These are phyloP conservation scores for Alectoria sarmentosa DNA, from an alignment of 495 filamentous ascomycete species.

Conservation along the genomic window DNA sequence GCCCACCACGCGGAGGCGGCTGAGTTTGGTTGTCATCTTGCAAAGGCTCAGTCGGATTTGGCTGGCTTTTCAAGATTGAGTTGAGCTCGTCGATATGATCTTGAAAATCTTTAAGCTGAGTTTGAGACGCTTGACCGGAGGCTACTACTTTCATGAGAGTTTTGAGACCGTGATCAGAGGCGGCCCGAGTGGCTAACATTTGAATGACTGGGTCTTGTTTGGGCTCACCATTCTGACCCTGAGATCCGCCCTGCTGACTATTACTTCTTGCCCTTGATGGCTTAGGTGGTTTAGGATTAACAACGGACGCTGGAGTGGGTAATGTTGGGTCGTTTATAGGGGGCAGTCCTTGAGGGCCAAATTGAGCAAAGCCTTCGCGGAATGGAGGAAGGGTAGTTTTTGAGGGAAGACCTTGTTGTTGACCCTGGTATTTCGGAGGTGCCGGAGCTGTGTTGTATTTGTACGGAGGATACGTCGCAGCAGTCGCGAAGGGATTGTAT, in stretches of 20 bases:
- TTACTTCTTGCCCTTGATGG: constrained; percentile 10
- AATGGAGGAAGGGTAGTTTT: constrained; percentile 25
- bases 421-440: constrained; percentile 25
- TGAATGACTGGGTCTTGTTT: constrained; percentile 92
- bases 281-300: constrained; percentile 15
- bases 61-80: constrained; percentile 46
- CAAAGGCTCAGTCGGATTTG: constrained; percentile 29
- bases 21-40: constrained; percentile 25
- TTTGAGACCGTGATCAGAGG: constrained; percentile 80
- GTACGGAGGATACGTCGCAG: constrained; percentile 5
- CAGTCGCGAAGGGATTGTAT: constrained; percentile 26
- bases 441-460: constrained; percentile 30
- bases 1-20: constrained; percentile 23
- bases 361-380: constrained; percentile 23
- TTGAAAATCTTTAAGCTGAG: constrained; percentile 84
- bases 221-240: constrained; percentile 28
- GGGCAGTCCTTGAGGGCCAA: constrained; percentile 18
- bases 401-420: constrained; percentile 4
- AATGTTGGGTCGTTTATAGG: constrained; percentile 8
- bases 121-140: constrained; percentile 68
- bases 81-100: constrained; percentile 88
- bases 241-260: constrained; percentile 7
- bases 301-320: constrained; percentile 21
- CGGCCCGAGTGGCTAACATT: constrained; percentile 79
- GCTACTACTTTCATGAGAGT: constrained; percentile 95